phyloP scores from a whole-genome alignment of 257 asterid genomes.

The Euphrasia confusa region DNA sequence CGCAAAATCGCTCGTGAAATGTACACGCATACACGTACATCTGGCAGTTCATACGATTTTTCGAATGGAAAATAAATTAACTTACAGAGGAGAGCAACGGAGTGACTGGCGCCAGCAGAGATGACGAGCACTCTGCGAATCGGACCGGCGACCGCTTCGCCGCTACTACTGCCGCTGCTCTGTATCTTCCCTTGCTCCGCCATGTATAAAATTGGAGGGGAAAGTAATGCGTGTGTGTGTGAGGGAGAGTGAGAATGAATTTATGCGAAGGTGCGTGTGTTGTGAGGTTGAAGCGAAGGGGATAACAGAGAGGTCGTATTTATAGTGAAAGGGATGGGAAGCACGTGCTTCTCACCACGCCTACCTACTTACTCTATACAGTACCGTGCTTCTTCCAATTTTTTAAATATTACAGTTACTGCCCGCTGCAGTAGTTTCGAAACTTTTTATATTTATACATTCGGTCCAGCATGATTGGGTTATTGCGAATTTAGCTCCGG shows the following conservation, averaged over 20 bases:
- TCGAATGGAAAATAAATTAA: not conserved
- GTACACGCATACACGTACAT: not conserved
- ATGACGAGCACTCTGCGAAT: constrained; percentile 59
- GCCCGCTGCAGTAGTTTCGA: no score
- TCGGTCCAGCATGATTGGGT: no score
- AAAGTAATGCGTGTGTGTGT: not conserved
- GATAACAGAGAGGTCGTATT: constrained; percentile 23
- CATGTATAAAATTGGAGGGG: constrained; percentile 27
- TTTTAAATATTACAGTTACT: no score
- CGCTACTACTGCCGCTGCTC: constrained; percentile 28
- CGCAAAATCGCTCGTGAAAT: no score
- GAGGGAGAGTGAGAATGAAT: constrained; percentile 14
- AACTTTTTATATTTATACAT: no score
- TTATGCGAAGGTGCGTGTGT: constrained; percentile 24
- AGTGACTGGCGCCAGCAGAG: constrained; percentile 98
- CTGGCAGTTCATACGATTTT: not conserved
- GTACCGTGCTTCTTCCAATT: no score
- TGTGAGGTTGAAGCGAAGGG: constrained; percentile 16
- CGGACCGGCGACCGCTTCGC: constrained; percentile 41
- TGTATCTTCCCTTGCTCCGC: constrained; percentile 37
- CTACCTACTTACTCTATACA: not conserved
- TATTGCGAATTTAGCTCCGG: no score
- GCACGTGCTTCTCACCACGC: constrained; percentile 31
- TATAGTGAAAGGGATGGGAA: constrained; percentile 38
- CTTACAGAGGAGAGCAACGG: constrained; percentile 93